Evolutionary conservation across 495 filamentous ascomycete genomes (phyloP).

Genomic region (Penicillium bovifimosum): DNA sequence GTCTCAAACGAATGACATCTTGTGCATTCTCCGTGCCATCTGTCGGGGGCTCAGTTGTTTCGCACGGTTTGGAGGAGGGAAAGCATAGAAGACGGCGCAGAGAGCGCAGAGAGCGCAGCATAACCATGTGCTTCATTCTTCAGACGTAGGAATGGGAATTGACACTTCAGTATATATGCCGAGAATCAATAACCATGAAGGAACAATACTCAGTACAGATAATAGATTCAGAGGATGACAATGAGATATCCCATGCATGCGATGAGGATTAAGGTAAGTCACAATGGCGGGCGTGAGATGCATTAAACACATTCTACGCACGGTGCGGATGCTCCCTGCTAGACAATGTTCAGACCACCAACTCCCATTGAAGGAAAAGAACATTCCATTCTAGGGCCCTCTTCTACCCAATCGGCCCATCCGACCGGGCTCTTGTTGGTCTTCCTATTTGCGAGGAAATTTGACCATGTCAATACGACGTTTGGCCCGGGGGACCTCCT

Average conservation of each 20-base stretch:
- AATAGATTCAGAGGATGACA: not conserved
- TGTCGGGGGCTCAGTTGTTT: not conserved
- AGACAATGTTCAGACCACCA: not conserved
- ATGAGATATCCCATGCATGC: not conserved
- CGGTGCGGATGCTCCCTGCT: not conserved
- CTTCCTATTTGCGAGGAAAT: not conserved
- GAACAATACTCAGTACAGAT: not conserved
- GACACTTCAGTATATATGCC: not conserved
- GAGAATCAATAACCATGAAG: not conserved
- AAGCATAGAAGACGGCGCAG: slow-evolving; percentile 19
- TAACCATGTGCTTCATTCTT: not conserved
- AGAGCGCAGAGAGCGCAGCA: slow-evolving; percentile 16
- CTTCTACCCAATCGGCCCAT: not conserved
- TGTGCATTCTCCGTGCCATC: not conserved
- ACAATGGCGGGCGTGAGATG: not conserved
- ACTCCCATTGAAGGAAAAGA: not conserved
- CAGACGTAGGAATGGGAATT: not conserved
- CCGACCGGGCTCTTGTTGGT: not conserved
- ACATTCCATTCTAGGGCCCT: not conserved
- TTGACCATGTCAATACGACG: not conserved
- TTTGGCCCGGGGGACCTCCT: not conserved
- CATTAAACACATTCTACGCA: not conserved
- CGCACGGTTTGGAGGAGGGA: not conserved
- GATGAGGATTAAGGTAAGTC: not conserved
- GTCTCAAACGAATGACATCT: slow-evolving; percentile 4